These are phyloP conservation scores for Fusarium oxysporum DNA, from an alignment of 2,329 filamentous ascomycete species.

Conservation along the genomic window DNA sequence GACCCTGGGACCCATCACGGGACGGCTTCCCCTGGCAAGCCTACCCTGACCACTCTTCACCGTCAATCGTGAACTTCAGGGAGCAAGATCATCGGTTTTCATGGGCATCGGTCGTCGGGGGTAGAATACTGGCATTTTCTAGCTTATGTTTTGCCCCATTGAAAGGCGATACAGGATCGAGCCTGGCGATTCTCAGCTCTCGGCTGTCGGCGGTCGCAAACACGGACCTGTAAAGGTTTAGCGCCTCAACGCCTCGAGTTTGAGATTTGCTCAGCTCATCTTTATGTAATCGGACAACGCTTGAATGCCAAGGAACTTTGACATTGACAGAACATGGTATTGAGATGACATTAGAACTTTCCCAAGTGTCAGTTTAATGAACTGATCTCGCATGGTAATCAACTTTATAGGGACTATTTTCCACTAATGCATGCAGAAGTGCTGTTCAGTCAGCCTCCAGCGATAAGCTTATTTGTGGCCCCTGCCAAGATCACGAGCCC, in stretches of 20 bases:
- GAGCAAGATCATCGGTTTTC: background rate
- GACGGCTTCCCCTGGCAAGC: background rate
- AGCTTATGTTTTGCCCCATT: background rate
- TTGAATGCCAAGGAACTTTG: background rate
- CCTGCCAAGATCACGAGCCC: slow-evolving; percentile 6
- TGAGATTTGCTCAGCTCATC: slow-evolving; percentile 1
- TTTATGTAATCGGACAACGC: background rate
- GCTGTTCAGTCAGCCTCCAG: background rate
- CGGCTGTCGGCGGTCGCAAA: background rate
- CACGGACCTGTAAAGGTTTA: background rate
- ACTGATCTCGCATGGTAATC: background rate
- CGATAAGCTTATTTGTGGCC: slow-evolving; percentile 15
- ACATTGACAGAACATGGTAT: background rate
- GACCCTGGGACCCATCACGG: background rate
- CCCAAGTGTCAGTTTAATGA: background rate
- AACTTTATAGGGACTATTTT: background rate
- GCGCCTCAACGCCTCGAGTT: background rate
- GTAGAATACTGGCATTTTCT: background rate
- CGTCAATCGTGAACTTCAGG: background rate
- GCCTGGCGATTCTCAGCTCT: background rate
- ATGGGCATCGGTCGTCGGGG: background rate
- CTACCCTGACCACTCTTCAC: background rate
- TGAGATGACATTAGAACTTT: background rate
- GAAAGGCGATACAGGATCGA: background rate
- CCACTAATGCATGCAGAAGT: slow-evolving; percentile 2